phyloP scores from a whole-genome alignment of 805 yeast species.

The Monosporozyma aerobia region DNA sequence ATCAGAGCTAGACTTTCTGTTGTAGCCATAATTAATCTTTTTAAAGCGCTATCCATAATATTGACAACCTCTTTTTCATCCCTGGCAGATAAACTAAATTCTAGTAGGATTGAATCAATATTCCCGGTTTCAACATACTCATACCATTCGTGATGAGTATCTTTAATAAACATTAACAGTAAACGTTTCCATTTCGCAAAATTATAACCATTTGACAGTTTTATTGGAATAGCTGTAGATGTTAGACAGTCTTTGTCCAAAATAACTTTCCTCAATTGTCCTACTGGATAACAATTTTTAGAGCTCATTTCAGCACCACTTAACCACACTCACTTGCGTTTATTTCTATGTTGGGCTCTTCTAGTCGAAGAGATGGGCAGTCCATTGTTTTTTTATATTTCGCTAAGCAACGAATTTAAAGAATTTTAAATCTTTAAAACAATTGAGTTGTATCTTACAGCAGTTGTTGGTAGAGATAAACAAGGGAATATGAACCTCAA shows the following conservation, averaged over 20 bases:
- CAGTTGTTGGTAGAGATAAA: not conserved
- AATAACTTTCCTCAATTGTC: not conserved
- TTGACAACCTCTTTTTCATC: not conserved
- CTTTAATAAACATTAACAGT: not conserved
- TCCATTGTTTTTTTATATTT: not conserved
- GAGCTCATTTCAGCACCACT: not conserved
- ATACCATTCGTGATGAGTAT: not conserved
- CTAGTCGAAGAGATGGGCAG: not conserved
- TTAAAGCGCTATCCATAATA: not conserved
- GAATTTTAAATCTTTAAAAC: not conserved
- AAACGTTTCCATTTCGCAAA: not conserved
- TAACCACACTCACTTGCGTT: not conserved
- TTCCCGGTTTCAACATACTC: not conserved
- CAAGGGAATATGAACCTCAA: not conserved
- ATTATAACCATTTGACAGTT: not conserved
- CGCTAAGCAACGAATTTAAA: not conserved
- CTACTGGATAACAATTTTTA: not conserved
- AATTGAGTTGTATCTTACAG: not conserved
- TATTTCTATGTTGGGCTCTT: not conserved
- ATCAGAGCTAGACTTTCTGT: not conserved
- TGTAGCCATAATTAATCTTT: not conserved
- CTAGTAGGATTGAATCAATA: not conserved
- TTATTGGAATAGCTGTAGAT: not conserved
- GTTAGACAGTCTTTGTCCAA: not conserved
- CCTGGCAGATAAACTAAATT: not conserved